Evolutionary conservation across 768 basidiomycete genomes (phyloP).

Genomic region (Tulasnella sp.): DNA sequence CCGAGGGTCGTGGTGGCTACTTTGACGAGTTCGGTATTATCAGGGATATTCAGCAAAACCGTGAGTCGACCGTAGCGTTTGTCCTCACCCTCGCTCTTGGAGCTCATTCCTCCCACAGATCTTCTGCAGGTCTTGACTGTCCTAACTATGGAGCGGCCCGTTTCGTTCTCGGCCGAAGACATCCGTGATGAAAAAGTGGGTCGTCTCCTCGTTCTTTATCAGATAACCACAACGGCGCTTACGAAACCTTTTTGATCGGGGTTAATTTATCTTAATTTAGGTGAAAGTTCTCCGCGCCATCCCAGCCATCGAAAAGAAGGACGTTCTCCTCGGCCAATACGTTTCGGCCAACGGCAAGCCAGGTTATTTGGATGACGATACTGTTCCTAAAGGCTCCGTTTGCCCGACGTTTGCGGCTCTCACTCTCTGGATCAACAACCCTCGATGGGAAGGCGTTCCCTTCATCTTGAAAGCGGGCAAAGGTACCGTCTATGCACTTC

Average conservation of each 20-base stretch:
- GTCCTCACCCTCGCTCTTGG: background rate
- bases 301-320: slow-evolving; percentile 64
- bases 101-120: slow-evolving; percentile 43
- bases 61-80: slow-evolving; percentile 44
- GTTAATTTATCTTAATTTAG: slow-evolving; percentile 35
- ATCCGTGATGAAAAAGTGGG: slow-evolving; percentile 95
- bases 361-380: slow-evolving; percentile 97
- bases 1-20: slow-evolving; percentile 99
- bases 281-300: slow-evolving; percentile 95
- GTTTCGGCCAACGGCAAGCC: slow-evolving; percentile 82
- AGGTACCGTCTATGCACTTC: slow-evolving; percentile 44
- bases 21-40: slow-evolving; percentile 99
- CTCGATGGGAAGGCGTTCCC: slow-evolving; percentile 97
- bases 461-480: slow-evolving; percentile 98
- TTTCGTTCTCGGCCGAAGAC: slow-evolving; percentile 94
- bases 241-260: background rate
- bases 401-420: slow-evolving; percentile 94
- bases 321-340: slow-evolving; percentile 93
- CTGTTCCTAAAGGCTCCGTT: slow-evolving; percentile 82
- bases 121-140: slow-evolving; percentile 90
- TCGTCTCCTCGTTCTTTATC: slow-evolving; percentile 14
- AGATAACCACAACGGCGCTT: slow-evolving; percentile 2
- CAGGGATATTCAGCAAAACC: slow-evolving; percentile 95
- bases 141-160: slow-evolving; percentile 95
- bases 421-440: slow-evolving; percentile 87